These are phyloP conservation scores for Colletotrichum simmondsii DNA, from an alignment of 2,329 filamentous ascomycete genomes.

Conservation along the genomic window DNA sequence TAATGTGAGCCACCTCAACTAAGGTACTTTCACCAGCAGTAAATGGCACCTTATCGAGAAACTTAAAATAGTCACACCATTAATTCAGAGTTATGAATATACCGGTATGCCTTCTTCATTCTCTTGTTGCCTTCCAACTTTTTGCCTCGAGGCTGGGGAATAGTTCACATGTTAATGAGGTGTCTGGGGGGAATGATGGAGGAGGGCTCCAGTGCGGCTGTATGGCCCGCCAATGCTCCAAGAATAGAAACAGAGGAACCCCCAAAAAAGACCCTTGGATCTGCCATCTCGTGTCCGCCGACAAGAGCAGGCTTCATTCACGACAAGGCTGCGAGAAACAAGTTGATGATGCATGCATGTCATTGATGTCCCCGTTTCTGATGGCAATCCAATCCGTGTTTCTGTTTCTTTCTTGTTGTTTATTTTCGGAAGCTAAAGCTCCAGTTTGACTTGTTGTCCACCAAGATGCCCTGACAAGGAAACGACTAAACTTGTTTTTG, in stretches of 20 bases:
- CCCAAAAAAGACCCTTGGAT: not conserved
- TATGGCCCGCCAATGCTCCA: not conserved
- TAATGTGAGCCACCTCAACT: too few species aligned
- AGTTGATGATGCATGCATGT: not conserved
- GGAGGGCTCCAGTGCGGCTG: not conserved
- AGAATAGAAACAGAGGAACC: slow-evolving; percentile 28
- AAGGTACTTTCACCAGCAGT: too few species aligned
- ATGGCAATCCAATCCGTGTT: not conserved
- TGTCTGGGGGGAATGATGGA: not conserved
- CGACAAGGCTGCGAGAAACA: slow-evolving; percentile 22
- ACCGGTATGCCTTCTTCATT: too few species aligned
- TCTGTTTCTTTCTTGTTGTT: not conserved
- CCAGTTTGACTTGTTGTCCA: not conserved
- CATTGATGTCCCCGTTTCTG: too few species aligned
- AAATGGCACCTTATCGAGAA: too few species aligned
- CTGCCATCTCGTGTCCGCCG: slow-evolving; percentile 11
- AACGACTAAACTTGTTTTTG: not conserved
- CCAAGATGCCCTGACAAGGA: not conserved
- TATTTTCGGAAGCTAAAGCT: slow-evolving; percentile 14
- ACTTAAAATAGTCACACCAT: fast-evolving
- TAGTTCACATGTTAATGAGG: not conserved
- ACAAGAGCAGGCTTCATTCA: not conserved
- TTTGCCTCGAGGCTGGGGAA: not conserved
- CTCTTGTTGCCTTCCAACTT: not conserved
- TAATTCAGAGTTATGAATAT: too few species aligned